Evolutionary conservation across 1,139 yeast species (phyloP), one percentile per base, ranked within the genome.

Genomic region (Magnusiomyces sp.): DNA sequence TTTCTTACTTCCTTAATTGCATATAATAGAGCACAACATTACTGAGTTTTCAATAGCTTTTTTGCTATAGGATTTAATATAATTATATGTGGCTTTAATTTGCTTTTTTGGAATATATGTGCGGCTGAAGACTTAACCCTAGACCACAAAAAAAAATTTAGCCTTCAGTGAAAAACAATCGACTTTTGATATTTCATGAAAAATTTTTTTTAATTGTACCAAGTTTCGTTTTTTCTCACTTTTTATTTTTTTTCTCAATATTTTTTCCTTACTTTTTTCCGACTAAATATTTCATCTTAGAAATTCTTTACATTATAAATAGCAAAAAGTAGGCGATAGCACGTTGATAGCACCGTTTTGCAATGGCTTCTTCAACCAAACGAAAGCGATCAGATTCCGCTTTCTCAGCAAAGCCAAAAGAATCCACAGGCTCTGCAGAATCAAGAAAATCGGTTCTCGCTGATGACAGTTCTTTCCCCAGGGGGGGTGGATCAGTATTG

Each of bases 401-500:
- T 19, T 42, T 41, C 20, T 13, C 49, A 48, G 40, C 39, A 33
- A 13, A 41, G 33, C 14, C 50, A 47, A n/a, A 41, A 32, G 29
- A 41, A 43, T 11, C 45, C 27, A 23, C 47, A 47, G 23, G 43
- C 16, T 13, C 47, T 39, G 16, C 47, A 43, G 31, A 33, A 36
- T 7, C 17, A 43, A 13, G 44, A 23, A 36, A 32, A 33, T 17
- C 61, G 19, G 53, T 56, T n/a, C 51, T 64, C 41, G 48, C 45
- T 40, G 49, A 52, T 31, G 65, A 64, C 37, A 71, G 67, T 56
- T 76, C 80, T 49, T 92, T 92, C 64, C 98, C 98, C 47, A 83
- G 99, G 79, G 98, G 98, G 60, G 97, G 97, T 50, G 72, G 71
- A 5, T 77, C 90, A 23, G 87, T 81, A 16, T 75, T 90, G 65